Conservation (phyloP, 1,284 basidiomycete species). For the Papiliotrema flavescens region DNA sequence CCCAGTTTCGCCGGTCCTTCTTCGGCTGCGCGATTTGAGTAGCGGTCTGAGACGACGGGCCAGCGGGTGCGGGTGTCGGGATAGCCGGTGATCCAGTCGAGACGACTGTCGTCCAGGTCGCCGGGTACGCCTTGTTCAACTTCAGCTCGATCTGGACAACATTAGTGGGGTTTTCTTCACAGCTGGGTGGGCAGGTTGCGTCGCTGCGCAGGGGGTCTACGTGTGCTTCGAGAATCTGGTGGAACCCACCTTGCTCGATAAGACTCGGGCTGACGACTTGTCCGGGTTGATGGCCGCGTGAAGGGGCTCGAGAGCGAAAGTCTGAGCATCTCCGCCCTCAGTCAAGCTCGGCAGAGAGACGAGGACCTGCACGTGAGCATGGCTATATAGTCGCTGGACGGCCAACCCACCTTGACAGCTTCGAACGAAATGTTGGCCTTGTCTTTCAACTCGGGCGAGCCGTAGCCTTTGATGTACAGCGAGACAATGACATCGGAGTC, state of each 20-base stretch:
- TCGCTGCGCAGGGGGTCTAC: too few relatives aligned
- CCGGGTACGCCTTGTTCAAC: conserved; percentile 34
- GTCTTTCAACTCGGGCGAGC: conserved; percentile 52
- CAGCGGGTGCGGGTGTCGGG: conserved; percentile 4
- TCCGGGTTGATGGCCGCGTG: conserved; percentile 71
- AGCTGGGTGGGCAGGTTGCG: too few relatives aligned
- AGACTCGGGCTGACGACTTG: conserved; percentile 62
- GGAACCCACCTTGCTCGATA: conserved; percentile 76
- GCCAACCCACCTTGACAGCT: conserved; percentile 57
- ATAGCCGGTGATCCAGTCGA: conserved; percentile 47
- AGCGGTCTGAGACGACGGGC: background rate
- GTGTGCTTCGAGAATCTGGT: too few relatives aligned
- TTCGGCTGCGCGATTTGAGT: background rate
- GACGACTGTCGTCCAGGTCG: conserved; percentile 56
- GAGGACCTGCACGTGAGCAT: conserved; percentile 4
- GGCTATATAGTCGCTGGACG: background rate
- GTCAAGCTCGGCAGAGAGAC: conserved; percentile 57
- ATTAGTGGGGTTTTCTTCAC: background rate
- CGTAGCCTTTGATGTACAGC: conserved; percentile 69
- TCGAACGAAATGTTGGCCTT: conserved; percentile 63
- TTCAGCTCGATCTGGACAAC: conserved; percentile 40
- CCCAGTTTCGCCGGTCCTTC: conserved; percentile 42
- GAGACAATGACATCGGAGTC: conserved; percentile 69
- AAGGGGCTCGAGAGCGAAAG: conserved; percentile 61
- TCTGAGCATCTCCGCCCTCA: conserved; percentile 56